Conservation (phyloP, 345 rosid genomes). For the Ceriops zippeliana region DNA sequence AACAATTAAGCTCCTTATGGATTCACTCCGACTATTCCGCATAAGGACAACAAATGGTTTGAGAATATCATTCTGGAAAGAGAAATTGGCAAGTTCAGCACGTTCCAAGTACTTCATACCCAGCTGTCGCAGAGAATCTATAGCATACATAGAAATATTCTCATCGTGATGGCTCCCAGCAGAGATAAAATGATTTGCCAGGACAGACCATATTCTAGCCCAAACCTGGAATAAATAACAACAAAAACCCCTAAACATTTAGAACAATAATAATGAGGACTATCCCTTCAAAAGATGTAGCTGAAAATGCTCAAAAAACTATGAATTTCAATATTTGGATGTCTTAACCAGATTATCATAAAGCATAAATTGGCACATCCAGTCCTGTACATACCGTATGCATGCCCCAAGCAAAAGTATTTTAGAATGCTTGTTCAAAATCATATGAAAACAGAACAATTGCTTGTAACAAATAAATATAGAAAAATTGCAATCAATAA, state of each 20-base stretch:
- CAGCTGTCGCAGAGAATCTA: conserved; percentile 93
- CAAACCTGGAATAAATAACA: conserved; percentile 58
- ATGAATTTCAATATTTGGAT: not conserved
- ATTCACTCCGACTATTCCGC: conserved; percentile 76
- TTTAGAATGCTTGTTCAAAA: no score
- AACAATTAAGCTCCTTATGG: conserved; percentile 76
- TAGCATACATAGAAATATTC: conserved; percentile 92
- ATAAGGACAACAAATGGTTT: conserved; percentile 88
- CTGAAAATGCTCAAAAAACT: not conserved
- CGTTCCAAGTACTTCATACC: conserved; percentile 91
- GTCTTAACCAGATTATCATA: not conserved
- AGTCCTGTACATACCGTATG: no score
- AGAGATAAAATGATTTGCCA: conserved; percentile 86
- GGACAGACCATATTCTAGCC: conserved; percentile 91
- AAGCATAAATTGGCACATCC: not conserved
- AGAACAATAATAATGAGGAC: not conserved
- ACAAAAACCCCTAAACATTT: not conserved
- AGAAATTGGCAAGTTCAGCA: conserved; percentile 84
- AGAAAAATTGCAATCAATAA: no score
- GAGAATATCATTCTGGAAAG: conserved; percentile 92
- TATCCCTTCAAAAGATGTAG: not conserved
- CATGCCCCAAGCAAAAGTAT: no score
- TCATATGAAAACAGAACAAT: no score
- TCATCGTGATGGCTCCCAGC: conserved; percentile 93
- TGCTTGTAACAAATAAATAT: no score